Conservation (phyloP, 176 grass and related monocot genomes). For the Avena atlantica region DNA sequence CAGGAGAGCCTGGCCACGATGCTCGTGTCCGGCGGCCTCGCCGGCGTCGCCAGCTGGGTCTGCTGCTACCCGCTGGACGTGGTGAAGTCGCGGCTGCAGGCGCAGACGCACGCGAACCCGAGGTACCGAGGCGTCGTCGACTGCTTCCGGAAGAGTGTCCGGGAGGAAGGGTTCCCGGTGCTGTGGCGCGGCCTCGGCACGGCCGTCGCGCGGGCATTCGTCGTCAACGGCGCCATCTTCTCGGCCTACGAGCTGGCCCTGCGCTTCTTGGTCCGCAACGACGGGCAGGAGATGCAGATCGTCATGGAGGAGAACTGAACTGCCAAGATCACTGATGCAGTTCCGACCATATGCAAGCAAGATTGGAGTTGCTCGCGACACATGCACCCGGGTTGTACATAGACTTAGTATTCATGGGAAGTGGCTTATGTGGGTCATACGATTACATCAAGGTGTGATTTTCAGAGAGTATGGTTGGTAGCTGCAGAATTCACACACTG, state of each 20-base stretch:
- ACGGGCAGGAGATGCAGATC: conserved; percentile 40
- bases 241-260: conserved; percentile 86
- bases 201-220: conserved; percentile 76
- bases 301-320: conserved; percentile 80
- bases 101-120: conserved; percentile 44
- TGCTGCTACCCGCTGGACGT: conserved; percentile 96
- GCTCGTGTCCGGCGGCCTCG: conserved; percentile 84
- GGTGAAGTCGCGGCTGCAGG: conserved; percentile 94
- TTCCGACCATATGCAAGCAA: background rate
- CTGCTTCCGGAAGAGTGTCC: conserved; percentile 84
- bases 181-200: conserved; percentile 95
- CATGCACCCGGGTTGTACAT: conserved; percentile 32
- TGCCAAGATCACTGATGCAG: background rate
- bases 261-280: conserved; percentile 59
- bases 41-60: conserved; percentile 94
- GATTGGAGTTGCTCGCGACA: conserved; percentile 2
- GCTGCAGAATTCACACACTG: conserved; percentile 7
- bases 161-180: conserved; percentile 79
- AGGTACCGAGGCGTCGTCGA: conserved; percentile 81
- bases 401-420: conserved; percentile 17
- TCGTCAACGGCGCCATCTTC: conserved; percentile 97
- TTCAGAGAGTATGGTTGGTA: background rate
- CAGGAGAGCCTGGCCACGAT: conserved; percentile 77
- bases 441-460: background rate
- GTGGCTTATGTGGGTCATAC: background rate